These are phyloP conservation scores for Peniophora sp. DNA, from an alignment of 1,284 basidiomycete genomes.

Conservation along the genomic window DNA sequence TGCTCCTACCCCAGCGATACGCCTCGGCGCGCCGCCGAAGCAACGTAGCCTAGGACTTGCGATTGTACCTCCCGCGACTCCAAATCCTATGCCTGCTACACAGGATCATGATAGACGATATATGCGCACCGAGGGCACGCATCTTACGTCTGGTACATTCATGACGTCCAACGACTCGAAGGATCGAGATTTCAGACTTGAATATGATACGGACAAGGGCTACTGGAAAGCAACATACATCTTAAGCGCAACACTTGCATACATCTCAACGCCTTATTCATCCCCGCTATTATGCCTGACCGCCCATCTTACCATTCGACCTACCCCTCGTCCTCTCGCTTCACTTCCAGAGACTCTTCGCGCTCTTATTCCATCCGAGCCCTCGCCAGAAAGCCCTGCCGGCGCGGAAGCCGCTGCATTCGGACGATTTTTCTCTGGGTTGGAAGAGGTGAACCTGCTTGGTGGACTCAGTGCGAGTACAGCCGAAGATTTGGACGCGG, in stretches of 20 bases:
- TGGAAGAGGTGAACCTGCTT: conserved; percentile 78
- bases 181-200: conserved; percentile 36
- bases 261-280: conserved; percentile 53
- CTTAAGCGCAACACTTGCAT: conserved; percentile 68
- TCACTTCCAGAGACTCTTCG: conserved; percentile 43
- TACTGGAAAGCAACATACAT: conserved; percentile 73
- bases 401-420: conserved; percentile 23
- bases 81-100: conserved; percentile 66
- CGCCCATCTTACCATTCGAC: conserved; percentile 70
- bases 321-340: conserved; percentile 49
- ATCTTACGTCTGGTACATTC: conserved; percentile 66
- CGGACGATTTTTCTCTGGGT: conserved; percentile 29
- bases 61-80: conserved; percentile 69
- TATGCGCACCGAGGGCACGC: conserved; percentile 67
- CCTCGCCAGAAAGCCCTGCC: conserved; percentile 10
- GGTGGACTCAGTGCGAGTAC: conserved; percentile 54
- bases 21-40: conserved; percentile 40
- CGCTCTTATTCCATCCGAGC: conserved; percentile 25
- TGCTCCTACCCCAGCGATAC: conserved; percentile 22
- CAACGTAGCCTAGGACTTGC: conserved; percentile 26
- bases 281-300: conserved; percentile 80
- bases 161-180: conserved; percentile 37
- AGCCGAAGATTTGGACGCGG: conserved; percentile 9
- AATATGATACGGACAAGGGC: conserved; percentile 50
- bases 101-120: conserved; percentile 65